These are phyloP conservation scores for Phytopythium montanum DNA, from an alignment of 352 stramenopile genomes.

Conservation along the genomic window DNA sequence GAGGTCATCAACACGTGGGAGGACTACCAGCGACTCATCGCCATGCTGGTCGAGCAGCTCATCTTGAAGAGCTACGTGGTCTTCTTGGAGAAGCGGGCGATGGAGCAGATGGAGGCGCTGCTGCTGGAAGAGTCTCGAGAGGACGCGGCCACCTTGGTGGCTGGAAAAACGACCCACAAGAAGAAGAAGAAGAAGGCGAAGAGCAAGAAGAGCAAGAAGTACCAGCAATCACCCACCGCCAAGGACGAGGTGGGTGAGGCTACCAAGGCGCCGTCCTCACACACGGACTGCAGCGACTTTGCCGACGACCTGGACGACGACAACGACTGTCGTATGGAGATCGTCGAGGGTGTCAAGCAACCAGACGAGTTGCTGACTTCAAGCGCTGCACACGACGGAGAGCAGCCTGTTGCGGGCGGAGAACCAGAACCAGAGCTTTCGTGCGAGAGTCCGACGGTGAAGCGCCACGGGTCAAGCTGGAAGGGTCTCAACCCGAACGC, in stretches of 20 bases:
- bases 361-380: neutral
- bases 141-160: constrained; percentile 7
- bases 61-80: constrained; percentile 73
- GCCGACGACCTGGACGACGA: constrained; percentile 2
- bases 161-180: neutral
- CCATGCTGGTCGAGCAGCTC: constrained; percentile 83
- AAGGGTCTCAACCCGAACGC: constrained; percentile 59
- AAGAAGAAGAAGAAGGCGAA: constrained; percentile 57
- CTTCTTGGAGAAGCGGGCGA: constrained; percentile 61
- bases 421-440: constrained; percentile 12
- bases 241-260: neutral
- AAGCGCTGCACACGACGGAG: neutral
- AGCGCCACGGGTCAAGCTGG: neutral
- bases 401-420: neutral
- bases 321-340: neutral
- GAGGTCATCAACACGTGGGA: constrained; percentile 79
- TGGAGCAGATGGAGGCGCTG: constrained; percentile 73
- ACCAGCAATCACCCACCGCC: neutral
- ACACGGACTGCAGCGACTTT: constrained; percentile 6
- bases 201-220: constrained; percentile 8
- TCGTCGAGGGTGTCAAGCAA: neutral
- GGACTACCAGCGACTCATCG: constrained; percentile 80
- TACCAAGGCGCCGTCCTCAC: neutral
- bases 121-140: constrained; percentile 54
- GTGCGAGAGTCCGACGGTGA: neutral